Base-by-base conservation (phyloP, 2,329 filamentous ascomycete genomes). In the Geosmithia morbida region DNA sequence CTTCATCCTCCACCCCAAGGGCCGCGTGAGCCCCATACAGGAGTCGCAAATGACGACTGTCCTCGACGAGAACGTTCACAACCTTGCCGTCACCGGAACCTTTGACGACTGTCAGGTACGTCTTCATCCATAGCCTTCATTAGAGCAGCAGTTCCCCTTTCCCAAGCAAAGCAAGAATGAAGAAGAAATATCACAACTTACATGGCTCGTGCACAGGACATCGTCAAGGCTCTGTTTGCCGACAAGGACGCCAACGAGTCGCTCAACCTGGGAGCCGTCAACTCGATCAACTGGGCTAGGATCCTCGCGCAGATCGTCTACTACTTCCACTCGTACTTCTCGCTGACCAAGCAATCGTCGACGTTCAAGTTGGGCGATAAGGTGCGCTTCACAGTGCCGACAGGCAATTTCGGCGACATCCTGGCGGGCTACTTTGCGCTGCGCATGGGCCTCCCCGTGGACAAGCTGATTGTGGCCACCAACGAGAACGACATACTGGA, bases 401-500 rank as follows among this genome's bases (percentile, higher is more conserved):
- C 89, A 0, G 92, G 92, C 48, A 97, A 98, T 72, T 98, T 98
- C 65, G 87, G 92, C 51, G 87, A 97, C 61, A 88, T 98, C 54
- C 73, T 97, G 3, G 86, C 87, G 1, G 90, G 90, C 46, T 97
- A 90, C 69, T 96, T 97, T 59, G 89, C 90, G 18, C 83, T 83
- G 56, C 75, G 81, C 56, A 94, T 95, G 87, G 89, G 88, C 48
- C 75, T 97, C 2, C 89, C 89, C 3, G 72, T 83, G 2, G 84
- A 92, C 52, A 94, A 90, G 68, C 79, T 98, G 30, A 80, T 95
- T 56, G 83, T 96, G 48, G 87, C 90, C 1, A 97, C 90, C 46
- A 97, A 97, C 64, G 89, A 94, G 67, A 98, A 98, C 67, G 92
- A 97, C 59, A 97, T 97, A 51, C 77, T 98, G 11, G 79, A 97